Evolutionary conservation across 371 early-diverging fungal species (phyloP), one percentile per base, ranked within the genome.

Genomic region (Actinomucor elegans): DNA sequence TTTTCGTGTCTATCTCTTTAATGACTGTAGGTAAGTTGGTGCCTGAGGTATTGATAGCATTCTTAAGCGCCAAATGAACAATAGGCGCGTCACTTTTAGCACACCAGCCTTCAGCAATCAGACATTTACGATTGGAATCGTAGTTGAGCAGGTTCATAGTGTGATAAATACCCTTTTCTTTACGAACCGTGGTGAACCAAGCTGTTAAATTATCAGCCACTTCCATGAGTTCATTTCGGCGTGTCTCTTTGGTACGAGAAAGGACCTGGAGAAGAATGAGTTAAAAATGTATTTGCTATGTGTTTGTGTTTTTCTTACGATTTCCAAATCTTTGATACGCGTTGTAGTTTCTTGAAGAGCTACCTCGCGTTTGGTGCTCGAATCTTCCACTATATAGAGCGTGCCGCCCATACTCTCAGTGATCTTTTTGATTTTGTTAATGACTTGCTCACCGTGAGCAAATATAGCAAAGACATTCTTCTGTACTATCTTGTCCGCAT

Each of bases 91-190:
- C 86, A 50, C 83, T 81, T 36, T 88, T 86, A 14, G 97, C 89
- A 61, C 92, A 92, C 98, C 98, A 98, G 3, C 97, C 97, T 69
- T 98, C 97, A 18, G 97, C 96, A 70, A 98, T 94, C 63, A 97
- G 74, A 51, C 93, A 90, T 68, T 94, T 93, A 57, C 94, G 88
- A 69, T 86, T 91, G 43, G 74, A 72, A 63, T 97, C 97, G 61
- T 94, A 92, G 70, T 88, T 93, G 77, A 97, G 93, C 61, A 85
- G 70, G 62, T 98, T 97, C 90, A 97, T 90, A 27, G 90, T 87
- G 63, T 95, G 89, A 71, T 94, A 97, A 36, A 95, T 88, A 4
- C 91, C 93, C 83, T 96, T 97, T 62, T 98, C 97, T 77, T 96
- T 98, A 69, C 87, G 89, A 46, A 95, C 87, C 17, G 91, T 84